phyloP scores from a whole-genome alignment of 2,329 filamentous ascomycete genomes.

The Clarireedia sp. region DNA sequence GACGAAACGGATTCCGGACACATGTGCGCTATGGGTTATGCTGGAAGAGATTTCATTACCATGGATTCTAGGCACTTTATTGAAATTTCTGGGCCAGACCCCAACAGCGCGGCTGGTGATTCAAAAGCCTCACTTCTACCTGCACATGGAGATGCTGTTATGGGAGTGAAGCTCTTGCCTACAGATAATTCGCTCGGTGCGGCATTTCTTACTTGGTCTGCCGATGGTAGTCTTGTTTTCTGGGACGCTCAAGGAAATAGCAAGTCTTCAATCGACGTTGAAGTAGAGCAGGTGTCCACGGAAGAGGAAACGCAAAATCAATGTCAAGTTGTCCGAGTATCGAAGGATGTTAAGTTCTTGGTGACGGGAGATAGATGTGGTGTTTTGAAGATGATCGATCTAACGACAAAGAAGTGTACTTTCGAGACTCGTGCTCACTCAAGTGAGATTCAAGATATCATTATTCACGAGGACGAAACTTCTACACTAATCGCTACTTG shows the following conservation, averaged over 20 bases:
- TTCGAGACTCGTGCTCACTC: constrained; percentile 79
- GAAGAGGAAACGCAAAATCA: constrained; percentile 49
- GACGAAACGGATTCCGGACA: constrained; percentile 29
- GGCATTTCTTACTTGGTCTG: constrained; percentile 84
- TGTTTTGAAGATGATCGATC: constrained; percentile 65
- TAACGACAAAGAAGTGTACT: constrained; percentile 48
- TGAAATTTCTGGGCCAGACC: constrained; percentile 41
- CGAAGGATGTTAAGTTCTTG: constrained; percentile 55
- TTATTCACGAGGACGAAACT: constrained; percentile 55
- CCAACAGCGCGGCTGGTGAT: constrained; percentile 29
- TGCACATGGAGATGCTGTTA: constrained; percentile 55
- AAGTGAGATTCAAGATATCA: constrained; percentile 75
- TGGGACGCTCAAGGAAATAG: constrained; percentile 71
- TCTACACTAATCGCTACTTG: constrained; percentile 69
- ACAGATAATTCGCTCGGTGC: constrained; percentile 53
- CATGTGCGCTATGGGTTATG: constrained; percentile 60
- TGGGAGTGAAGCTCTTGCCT: constrained; percentile 64
- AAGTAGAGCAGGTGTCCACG: constrained; percentile 55
- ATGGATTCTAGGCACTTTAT: constrained; percentile 72
- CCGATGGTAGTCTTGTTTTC: constrained; percentile 69
- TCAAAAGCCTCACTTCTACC: constrained; percentile 46
- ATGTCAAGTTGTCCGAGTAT: constrained; percentile 51
- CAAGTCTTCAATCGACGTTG: constrained; percentile 55
- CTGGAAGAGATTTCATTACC: constrained; percentile 60
- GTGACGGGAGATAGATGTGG: constrained; percentile 82